Evolutionary conservation across 805 yeast species (phyloP), one percentile per base, ranked within the genome.

Genomic region (Wickerhamiella occidentalis): DNA sequence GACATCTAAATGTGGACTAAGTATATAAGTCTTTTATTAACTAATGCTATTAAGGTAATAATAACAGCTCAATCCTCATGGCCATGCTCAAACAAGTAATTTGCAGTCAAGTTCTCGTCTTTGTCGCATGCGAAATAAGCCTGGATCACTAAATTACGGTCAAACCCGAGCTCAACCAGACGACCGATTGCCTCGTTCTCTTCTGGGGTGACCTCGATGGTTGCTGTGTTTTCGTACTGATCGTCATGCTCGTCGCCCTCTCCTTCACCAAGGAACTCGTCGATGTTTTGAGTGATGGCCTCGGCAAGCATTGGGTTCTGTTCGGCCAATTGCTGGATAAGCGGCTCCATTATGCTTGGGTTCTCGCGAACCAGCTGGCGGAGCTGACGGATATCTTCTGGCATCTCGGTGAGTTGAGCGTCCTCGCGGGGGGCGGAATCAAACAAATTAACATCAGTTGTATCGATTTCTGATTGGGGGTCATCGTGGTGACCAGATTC

Each of bases 51-150:
- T 12, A 23, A 22, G 12, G 26, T 7, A 21, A 6, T 8, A 45
- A 6, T 15, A n/a, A n/a, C n/a, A n/a, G 26, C 4, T 21, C 38
- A 51, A 9, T 52, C 54, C 9, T 57, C 60, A 40, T 51, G 28
- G 19, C 68, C 72, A 50, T 70, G 69, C 58, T 69, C 74, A 48
- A 92, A 84, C 58, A 92, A 72, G 61, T 86, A 77, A 69, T 92
- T 92, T 19, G 97, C 98, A 40, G 98, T 87, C 60, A 85, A 76
- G 70, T 90, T 96, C 70, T 92, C 98, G 67, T 92, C 86, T 69
- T 87, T 90, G 61, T 92, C 98, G 67, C 98, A 92, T 38, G 97
- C 97, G 74, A 92, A 80, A 69, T 85, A 92, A 26, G 94, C 95
- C 70, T 88, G 95, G 53, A 87, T 78, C 41, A 85, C 98, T 51